Conservation (phyloP, 148 eudicot genomes). For the Dysphania ambrosioides region DNA sequence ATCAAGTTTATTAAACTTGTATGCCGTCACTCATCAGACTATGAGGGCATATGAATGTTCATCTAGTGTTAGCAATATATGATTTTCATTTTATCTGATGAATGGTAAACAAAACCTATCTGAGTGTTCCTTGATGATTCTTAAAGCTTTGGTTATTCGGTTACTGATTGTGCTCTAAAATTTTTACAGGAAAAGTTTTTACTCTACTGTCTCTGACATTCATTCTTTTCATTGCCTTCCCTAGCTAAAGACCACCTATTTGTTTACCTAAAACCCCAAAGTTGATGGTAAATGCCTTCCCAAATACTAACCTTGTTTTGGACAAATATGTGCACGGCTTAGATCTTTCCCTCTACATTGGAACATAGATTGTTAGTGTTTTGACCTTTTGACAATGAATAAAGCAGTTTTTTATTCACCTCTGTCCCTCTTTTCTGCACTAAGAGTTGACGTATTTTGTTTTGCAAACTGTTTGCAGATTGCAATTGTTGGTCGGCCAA, state of each 20-base stretch:
- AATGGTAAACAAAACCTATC: neutral
- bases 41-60: neutral
- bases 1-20: neutral
- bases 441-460: neutral
- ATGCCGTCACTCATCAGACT: neutral
- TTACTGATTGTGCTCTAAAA: neutral
- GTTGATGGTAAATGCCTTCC: neutral
- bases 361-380: neutral
- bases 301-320: neutral
- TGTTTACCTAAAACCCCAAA: neutral
- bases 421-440: neutral
- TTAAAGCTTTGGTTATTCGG: neutral
- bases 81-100: neutral
- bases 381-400: neutral
- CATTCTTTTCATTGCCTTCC: neutral
- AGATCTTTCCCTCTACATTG: neutral
- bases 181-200: neutral
- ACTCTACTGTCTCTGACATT: neutral
- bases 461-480: slow-evolving; percentile 46
- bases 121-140: neutral
- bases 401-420: neutral
- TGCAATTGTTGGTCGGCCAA: slow-evolving; percentile 96
- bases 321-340: neutral
- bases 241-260: neutral
- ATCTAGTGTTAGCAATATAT: neutral